Evolutionary conservation across 345 rosid genomes (phyloP), one percentile per base, ranked within the genome.

Genomic region (Psidium guajava): DNA sequence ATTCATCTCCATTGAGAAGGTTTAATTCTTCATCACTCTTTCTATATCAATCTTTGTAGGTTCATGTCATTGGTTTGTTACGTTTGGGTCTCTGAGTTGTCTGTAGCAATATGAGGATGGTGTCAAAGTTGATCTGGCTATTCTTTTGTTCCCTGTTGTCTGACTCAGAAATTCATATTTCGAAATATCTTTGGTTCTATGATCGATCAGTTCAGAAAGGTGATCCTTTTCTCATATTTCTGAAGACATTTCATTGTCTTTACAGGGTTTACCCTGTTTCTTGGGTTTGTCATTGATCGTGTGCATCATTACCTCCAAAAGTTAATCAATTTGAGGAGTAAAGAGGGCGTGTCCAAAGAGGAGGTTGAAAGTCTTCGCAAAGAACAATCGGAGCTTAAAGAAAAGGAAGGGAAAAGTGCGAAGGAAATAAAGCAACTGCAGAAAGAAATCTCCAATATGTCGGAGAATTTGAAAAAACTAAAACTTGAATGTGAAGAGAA

Each of bases 231-330:
- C 32, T 6, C 27, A 44, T 69, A 13, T 56, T 25, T 85, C 55
- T 86, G 85, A 88, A 77, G 59, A 59, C 80, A 74, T 81, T 77
- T 83, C 85, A 85, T 74, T 85, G 84, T 83, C 88, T 64, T 88
- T 93, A 92, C 92, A 96, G 99, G 98, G 81, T 96, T 95, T 54
- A 92, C 96, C 20, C 89, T 95, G 25, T 96, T 95, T 85, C 98
- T 96, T 2, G 99, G 99, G 54, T 96, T 96, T 89, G 84, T 96
- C 80, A 92, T 96, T 51, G 98, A 96, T 82, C 93, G 99, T 0
- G 88, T 91, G 91, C 99, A 96, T 85, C 95, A 94, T 85, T 96
- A 93, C 88, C 96, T 94, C 61, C 91, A 86, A 77, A 94, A 95
- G 90, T 93, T 96, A 54, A 87, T 95, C 50, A 88, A 83, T 13